A percentile compares a stretch with the other conserved stretches of the same genome.
Evolutionary conservation across 306 rosid species (phyloP).

Genomic region (Prinsepia uniflora): DNA sequence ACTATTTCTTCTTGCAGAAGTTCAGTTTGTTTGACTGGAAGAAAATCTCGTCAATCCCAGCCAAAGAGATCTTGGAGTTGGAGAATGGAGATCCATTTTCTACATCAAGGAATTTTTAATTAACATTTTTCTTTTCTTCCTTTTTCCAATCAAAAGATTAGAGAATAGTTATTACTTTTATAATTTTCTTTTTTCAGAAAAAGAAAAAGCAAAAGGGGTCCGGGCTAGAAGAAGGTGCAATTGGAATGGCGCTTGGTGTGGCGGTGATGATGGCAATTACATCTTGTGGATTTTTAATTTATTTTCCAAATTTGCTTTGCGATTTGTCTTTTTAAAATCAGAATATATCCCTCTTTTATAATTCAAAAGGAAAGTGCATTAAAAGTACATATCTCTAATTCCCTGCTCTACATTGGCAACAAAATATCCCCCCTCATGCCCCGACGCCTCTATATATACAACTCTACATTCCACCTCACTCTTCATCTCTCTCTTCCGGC

Average conservation of each 20-base stretch:
- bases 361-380: background rate
- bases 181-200: background rate
- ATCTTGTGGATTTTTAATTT: background rate
- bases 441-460: background rate
- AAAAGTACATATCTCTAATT: background rate
- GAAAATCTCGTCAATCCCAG: background rate
- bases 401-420: constrained; percentile 8
- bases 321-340: background rate
- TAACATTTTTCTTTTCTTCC: background rate
- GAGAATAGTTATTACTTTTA: background rate
- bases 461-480: background rate
- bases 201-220: background rate
- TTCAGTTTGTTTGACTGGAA: background rate
- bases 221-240: background rate
- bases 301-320: constrained; percentile 1
- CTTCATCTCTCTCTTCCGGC: background rate
- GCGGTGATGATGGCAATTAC: constrained; percentile 16
- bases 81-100: no score
- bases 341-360: background rate
- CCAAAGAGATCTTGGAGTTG: background rate
- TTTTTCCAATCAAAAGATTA: background rate
- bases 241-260: background rate
- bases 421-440: background rate
- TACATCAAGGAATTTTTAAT: background rate
- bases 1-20: background rate